Conservation (phyloP, 2,329 filamentous ascomycete species). For the Knufia petricola region DNA sequence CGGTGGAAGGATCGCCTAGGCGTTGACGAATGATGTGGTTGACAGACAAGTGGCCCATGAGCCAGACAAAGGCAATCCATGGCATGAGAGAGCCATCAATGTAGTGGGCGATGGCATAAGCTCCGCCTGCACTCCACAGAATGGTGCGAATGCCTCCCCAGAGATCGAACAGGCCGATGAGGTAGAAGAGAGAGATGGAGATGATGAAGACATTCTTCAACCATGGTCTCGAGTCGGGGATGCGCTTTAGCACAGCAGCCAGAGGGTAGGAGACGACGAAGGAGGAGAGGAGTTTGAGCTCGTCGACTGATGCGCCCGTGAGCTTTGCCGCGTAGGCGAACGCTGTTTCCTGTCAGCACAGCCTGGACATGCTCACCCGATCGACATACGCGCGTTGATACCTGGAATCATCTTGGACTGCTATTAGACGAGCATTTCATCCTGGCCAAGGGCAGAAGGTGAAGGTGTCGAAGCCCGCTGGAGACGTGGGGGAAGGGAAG, state of each 20-base stretch:
- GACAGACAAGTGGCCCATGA: slow-evolving; percentile 91
- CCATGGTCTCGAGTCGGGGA: slow-evolving; percentile 74
- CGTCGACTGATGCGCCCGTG: slow-evolving; percentile 56
- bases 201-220: slow-evolving; percentile 86
- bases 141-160: slow-evolving; percentile 78
- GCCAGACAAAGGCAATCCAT: slow-evolving; percentile 86
- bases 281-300: slow-evolving; percentile 80
- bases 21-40: slow-evolving; percentile 79
- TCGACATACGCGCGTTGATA: slow-evolving; percentile 48
- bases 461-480: neutral
- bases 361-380: neutral
- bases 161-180: slow-evolving; percentile 85
- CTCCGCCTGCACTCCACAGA: slow-evolving; percentile 64
- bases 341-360: slow-evolving; percentile 35
- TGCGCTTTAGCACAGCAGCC: slow-evolving; percentile 74
- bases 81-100: slow-evolving; percentile 90
- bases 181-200: slow-evolving; percentile 71
- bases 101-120: slow-evolving; percentile 75
- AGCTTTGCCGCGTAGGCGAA: slow-evolving; percentile 50
- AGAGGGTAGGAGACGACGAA: slow-evolving; percentile 90
- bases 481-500: neutral
- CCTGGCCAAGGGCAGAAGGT: neutral
- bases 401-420: slow-evolving; percentile 49
- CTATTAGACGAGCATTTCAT: neutral
- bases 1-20: slow-evolving; percentile 50